phyloP scores from a whole-genome alignment of 2,329 filamentous ascomycete species.

The Pseudogymnoascus sp. region DNA sequence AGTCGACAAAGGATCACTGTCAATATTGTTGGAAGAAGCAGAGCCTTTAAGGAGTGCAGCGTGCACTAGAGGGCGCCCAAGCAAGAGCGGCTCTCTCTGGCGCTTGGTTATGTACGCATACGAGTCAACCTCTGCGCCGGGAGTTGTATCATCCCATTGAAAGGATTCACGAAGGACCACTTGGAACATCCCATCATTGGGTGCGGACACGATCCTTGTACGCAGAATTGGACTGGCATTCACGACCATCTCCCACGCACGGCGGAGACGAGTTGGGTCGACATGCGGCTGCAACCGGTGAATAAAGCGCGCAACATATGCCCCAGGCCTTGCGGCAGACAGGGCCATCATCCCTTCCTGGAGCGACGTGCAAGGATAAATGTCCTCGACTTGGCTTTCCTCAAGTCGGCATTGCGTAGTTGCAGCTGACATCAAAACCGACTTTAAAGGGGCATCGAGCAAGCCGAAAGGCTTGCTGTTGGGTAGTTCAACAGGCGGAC shows the following conservation, averaged over 20 bases:
- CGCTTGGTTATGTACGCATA: neutral
- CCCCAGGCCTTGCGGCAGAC: slow-evolving; percentile 25
- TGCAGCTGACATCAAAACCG: neutral
- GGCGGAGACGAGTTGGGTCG: slow-evolving; percentile 18
- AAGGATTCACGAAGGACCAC: slow-evolving; percentile 15
- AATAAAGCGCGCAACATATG: slow-evolving; percentile 30
- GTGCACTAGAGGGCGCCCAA: neutral
- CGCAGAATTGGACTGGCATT: slow-evolving; percentile 26
- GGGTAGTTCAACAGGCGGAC: neutral
- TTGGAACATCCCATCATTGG: slow-evolving; percentile 13
- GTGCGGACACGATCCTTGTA: slow-evolving; percentile 24
- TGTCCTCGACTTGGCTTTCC: slow-evolving; percentile 26
- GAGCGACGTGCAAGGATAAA: slow-evolving; percentile 32
- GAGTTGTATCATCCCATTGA: slow-evolving; percentile 4
- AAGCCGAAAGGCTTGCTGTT: neutral
- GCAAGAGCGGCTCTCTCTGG: neutral
- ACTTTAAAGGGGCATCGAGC: neutral
- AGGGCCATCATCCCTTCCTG: slow-evolving; percentile 34
- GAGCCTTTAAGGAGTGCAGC: neutral
- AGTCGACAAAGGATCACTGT: neutral
- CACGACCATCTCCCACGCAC: slow-evolving; percentile 24
- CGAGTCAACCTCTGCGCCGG: neutral
- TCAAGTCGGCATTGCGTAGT: neutral
- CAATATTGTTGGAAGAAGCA: neutral
- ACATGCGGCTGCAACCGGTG: slow-evolving; percentile 16